Percentiles rank a stretch among this genome's conserved stretches.
Evolutionary conservation across 2,329 filamentous ascomycete genomes (phyloP).

Genomic region (Penicillium sp.): DNA sequence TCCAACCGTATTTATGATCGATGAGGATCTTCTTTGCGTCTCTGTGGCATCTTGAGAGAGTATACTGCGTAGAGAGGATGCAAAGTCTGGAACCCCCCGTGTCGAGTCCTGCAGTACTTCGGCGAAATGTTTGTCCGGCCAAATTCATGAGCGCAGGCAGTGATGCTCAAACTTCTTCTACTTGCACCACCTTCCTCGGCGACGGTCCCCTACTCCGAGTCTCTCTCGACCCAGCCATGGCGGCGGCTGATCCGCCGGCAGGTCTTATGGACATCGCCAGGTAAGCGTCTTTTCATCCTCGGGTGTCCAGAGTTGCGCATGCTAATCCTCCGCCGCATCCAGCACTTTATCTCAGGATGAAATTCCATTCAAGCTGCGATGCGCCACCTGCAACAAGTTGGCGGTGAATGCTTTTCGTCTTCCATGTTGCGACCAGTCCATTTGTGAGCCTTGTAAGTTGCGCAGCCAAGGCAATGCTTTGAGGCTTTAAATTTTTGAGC

Average conservation of each 20-base stretch:
- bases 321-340: not conserved
- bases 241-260: constrained; percentile 44
- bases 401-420: constrained; percentile 88
- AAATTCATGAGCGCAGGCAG: constrained; percentile 20
- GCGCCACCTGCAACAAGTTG: constrained; percentile 88
- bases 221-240: constrained; percentile 35
- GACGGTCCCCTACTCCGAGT: not conserved
- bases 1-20: not conserved
- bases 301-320: not conserved
- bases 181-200: not conserved
- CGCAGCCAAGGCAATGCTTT: not conserved
- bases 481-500: not conserved
- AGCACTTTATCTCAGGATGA: constrained; percentile 80
- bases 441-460: constrained; percentile 82
- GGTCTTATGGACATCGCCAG: constrained; percentile 50
- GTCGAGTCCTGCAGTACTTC: constrained; percentile 10
- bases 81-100: not conserved
- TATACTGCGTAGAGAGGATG: not conserved
- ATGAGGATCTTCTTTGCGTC: not conserved
- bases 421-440: constrained; percentile 92
- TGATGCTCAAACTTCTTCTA: constrained; percentile 1
- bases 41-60: no score
- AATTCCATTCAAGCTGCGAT: constrained; percentile 94
- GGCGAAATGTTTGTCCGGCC: constrained; percentile 28
- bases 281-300: constrained; percentile 30